Percentiles rank a stretch among this genome's conserved stretches.
phyloP scores from a whole-genome alignment of 768 basidiomycete genomes.

The Galerina sulciceps region DNA sequence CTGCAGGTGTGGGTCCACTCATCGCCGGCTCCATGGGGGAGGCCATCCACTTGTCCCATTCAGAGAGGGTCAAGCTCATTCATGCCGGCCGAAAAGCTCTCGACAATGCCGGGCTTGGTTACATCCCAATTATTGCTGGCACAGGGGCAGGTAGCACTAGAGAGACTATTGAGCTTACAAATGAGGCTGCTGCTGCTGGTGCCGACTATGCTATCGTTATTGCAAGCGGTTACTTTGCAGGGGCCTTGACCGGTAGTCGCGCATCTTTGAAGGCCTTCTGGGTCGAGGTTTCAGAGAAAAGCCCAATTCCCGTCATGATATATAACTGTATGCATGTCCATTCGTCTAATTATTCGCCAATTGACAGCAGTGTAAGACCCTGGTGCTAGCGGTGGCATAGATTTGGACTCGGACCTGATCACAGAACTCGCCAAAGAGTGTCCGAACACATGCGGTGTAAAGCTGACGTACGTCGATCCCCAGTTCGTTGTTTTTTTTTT shows the following conservation, averaged over 20 bases:
- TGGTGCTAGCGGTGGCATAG: conserved; percentile 86
- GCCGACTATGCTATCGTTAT: conserved; percentile 90
- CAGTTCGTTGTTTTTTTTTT: conserved; percentile 2
- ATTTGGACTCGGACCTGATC: conserved; percentile 89
- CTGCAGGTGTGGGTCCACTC: conserved; percentile 71
- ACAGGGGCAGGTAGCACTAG: conserved; percentile 85
- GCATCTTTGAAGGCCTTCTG: conserved; percentile 80
- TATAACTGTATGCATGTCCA: conserved; percentile 84
- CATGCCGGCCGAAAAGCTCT: conserved; percentile 70
- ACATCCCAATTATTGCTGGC: conserved; percentile 77
- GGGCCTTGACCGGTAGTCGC: conserved; percentile 62
- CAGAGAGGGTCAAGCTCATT: conserved; percentile 70
- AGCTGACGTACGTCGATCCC: conserved; percentile 72
- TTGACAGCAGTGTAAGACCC: conserved; percentile 56
- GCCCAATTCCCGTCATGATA: conserved; percentile 85
- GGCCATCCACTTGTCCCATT: conserved; percentile 71
- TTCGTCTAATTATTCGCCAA: conserved; percentile 14
- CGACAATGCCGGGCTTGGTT: conserved; percentile 61
- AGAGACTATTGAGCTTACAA: conserved; percentile 76
- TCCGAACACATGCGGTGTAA: conserved; percentile 84
- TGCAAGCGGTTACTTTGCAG: conserved; percentile 85
- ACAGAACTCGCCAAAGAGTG: conserved; percentile 76
- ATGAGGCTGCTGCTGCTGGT: conserved; percentile 81
- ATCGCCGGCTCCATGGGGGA: conserved; percentile 88
- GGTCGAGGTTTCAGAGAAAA: conserved; percentile 75